A percentile compares a stretch with the other conserved stretches of the same genome.
Evolutionary conservation across 306 rosid genomes (phyloP).

Genomic region (Spatholobus suberectus): DNA sequence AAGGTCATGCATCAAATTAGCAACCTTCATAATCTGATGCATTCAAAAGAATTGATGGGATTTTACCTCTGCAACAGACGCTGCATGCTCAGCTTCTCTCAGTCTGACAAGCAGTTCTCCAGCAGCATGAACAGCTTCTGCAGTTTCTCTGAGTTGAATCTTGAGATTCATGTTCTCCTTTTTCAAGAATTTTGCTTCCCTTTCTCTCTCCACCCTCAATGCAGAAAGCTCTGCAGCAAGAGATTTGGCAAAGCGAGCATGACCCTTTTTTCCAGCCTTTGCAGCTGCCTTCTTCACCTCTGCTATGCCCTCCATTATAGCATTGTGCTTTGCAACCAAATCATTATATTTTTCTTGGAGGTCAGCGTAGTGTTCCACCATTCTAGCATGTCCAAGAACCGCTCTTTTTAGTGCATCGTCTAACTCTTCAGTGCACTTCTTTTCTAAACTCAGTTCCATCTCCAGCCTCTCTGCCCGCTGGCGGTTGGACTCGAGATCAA

Average conservation of each 20-base stretch:
- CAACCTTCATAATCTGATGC: neutral
- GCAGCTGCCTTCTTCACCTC: conserved; percentile 91
- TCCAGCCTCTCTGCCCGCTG: conserved; percentile 73
- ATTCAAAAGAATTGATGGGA: neutral
- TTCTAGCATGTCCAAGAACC: conserved; percentile 88
- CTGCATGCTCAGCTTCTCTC: conserved; percentile 89
- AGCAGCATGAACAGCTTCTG: conserved; percentile 99
- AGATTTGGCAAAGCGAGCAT: conserved; percentile 83
- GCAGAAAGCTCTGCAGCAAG: conserved; percentile 93
- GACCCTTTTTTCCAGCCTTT: conserved; percentile 84
- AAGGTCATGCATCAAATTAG: neutral
- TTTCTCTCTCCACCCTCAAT: conserved; percentile 86
- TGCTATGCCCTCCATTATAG: conserved; percentile 90
- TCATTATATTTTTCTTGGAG: conserved; percentile 89
- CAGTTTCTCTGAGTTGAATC: conserved; percentile 92
- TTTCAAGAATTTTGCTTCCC: conserved; percentile 81
- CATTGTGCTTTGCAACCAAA: conserved; percentile 75
- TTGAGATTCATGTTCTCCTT: conserved; percentile 88
- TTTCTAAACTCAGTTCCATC: conserved; percentile 72
- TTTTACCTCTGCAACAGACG: conserved; percentile 80
- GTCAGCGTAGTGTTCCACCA: conserved; percentile 92
- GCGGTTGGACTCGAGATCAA: conserved; percentile 78
- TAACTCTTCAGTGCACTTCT: conserved; percentile 80
- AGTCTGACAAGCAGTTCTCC: conserved; percentile 96
- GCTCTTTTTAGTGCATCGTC: conserved; percentile 86